Evolutionary conservation across 2,329 filamentous ascomycete genomes (phyloP), one percentile per base, ranked within the genome.

Genomic region (Zalaria obscura): DNA sequence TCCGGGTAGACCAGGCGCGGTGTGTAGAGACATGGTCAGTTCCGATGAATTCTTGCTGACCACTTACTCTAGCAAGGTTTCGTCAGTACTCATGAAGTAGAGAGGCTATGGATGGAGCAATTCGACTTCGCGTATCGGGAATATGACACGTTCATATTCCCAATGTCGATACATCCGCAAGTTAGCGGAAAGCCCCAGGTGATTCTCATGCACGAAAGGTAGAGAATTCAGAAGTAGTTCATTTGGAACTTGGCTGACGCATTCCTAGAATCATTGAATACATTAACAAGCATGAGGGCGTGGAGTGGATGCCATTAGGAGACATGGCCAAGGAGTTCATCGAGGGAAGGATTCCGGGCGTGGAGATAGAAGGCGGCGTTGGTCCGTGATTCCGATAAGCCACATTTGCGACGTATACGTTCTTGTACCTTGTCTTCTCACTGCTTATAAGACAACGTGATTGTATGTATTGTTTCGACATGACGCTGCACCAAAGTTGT

Each of bases 181-280:
- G 65, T 69, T 5, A 63, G 59, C 47, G 67, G 66, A 4, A 67
- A 66, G 54, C 61, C 66, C 26, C 65, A 69, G 47, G 61, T 67
- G 4, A 52, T 68, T 11, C 40, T 66, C 43, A 60, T 70, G 63
- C 66, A 68, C 52, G 65, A 68, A 53, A 48, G 60, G 36, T 48
- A 26, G 25, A 25, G 27, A 26, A 32, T 18, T 36, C 18, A 9
- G 31, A 11, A 33, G 8, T 36, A 2, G 11, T 4, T 25, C 2
- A 8, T 6, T 5, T 5, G 25, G 18, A 18, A 6, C 2, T 27
- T 4, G 11, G 6, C 35, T 45, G 5, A 41, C 18, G 0, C n/a
- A 27, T n/a, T 18, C 26, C 4, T 25, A 42, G 42, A 28, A 50
- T 69, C 11, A 67, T 69, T 40, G 60, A 68, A 45, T 64, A 63